Evolutionary conservation across 495 filamentous ascomycete species (phyloP), one percentile per base, ranked within the genome.

Genomic region (Podospora fimiseda): DNA sequence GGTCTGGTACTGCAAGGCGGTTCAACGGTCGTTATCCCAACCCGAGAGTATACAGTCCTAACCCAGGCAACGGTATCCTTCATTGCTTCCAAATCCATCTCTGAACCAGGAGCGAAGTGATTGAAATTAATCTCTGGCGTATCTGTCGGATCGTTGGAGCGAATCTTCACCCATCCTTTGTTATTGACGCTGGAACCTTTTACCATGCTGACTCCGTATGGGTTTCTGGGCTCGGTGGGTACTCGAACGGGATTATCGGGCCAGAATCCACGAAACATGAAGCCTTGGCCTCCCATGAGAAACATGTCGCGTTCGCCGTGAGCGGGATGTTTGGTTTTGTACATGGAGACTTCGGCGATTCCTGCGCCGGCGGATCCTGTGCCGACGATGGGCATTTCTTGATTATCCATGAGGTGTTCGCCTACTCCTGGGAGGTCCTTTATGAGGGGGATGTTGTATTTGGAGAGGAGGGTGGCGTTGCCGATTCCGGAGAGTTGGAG

Each of bases 341-440:
- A 56, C 67, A 68, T 70, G 53, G 67, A 59, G 8, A 68, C 63
- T 13, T 60, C 61, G 3, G 63, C 55, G 13, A 48, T 56, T 13
- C 67, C 67, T 33, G 18, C 22, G 3, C 64, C 63, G 15, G 39
- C 67, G 16, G 43, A 50, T 5, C 66, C 64, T 6, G 56, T 55
- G 18, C 64, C 67, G 41, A 66, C 56, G 52, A 67, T 65, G 70
- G 16, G 72, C 73, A 57, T 82, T 49, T 84, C 81, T 54, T 80
- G 76, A 60, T 80, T 80, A 61, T 86, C 80, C 56, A 84, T 80
- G 18, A 85, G 70, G 62, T 83, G 81, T 27, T 70, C 67, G 24
- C 83, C 83, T 1, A 86, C 81, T 18, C 74, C 77, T 0, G 80
- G 80, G 0, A 80, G 68, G 53, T 81, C 74, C 33, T 62, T 52